Base-by-base conservation (phyloP, 352 stramenopile genomes). In the Phytophthora agathidicida region DNA sequence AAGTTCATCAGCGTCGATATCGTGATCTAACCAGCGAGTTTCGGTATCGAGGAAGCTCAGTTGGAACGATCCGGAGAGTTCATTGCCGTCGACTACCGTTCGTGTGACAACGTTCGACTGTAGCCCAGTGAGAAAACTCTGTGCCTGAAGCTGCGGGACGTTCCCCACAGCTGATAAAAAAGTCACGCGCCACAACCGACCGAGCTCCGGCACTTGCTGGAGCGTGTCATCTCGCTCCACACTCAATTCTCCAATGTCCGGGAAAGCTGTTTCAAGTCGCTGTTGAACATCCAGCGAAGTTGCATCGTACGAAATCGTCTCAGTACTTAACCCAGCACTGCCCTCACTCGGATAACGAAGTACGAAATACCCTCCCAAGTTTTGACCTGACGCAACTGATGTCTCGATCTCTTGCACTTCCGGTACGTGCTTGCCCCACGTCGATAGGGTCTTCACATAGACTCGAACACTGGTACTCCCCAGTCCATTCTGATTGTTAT, bases 401-500 rank as follows among this genome's bases (percentile, higher is more conserved):
- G 85, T 97, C 52, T 88, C 86, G 14, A 98, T 86, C 51, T 94
- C 79, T 73, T 98, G 92, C 27, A 98, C 83, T 58, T 98, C 94
- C 7, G 84, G 74, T 14, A 98, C 65, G 30, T 96, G 73, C 10
- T 78, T 79, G n/a, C 74, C 92, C 32, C 56, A 87, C 10, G 91
- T 98, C 45, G 91, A 88, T 27, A 99, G 57, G 0, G 94, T 98
- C 33, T 97, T 95, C 9, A 98, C 68, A 33, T 98, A 97, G 16
- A 98, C 89, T 20, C 94, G 79, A 16, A 94, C 76, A 47, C 70
- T 97, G 7, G 85, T 58, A 54, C 93, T 97, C 7, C 96, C 96
- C 5, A 94, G 96, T 1, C 96, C 96, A 63, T 98, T 98, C 13
- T 90, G 71, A 51, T 99, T 98, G 66, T 97, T 97, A 42, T 80